Percentiles rank a stretch among this genome's conserved stretches.
phyloP scores from a whole-genome alignment of 2,329 filamentous ascomycete species.

The Phaeosphaeria sp. region DNA sequence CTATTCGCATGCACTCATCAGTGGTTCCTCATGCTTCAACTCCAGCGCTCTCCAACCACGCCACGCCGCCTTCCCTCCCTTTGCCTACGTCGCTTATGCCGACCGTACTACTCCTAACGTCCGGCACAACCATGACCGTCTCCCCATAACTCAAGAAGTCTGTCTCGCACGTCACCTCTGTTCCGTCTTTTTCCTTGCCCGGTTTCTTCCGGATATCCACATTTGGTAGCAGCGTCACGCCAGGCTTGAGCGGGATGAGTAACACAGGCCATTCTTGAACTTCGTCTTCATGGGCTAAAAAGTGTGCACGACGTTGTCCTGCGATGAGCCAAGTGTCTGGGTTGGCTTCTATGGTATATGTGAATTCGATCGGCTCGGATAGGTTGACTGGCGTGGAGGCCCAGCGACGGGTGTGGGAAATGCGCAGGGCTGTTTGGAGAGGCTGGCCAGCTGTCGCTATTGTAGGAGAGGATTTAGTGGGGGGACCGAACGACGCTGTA shows the following conservation, averaged over 20 bases:
- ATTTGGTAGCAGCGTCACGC: constrained; percentile 76
- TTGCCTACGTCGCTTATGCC: constrained; percentile 39
- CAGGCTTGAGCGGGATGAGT: constrained; percentile 80
- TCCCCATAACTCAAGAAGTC: constrained; percentile 82
- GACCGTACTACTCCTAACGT: constrained; percentile 70
- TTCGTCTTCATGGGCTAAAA: constrained; percentile 63
- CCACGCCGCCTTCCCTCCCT: constrained; percentile 25
- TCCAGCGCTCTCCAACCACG: constrained; percentile 39
- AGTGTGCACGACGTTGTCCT: constrained; percentile 79
- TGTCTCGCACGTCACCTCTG: constrained; percentile 69
- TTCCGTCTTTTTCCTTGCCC: constrained; percentile 45
- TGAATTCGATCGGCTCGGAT: constrained; percentile 71
- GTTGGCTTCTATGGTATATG: constrained; percentile 79
- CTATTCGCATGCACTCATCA: neutral
- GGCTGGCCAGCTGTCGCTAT: constrained; percentile 69
- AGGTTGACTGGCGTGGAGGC: constrained; percentile 29
- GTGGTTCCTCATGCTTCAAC: neutral
- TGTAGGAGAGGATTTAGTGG: constrained; percentile 28
- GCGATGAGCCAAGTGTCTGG: constrained; percentile 84
- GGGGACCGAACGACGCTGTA: constrained; percentile 69
- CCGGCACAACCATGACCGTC: constrained; percentile 75
- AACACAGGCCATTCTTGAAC: constrained; percentile 68
- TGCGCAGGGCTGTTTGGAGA: constrained; percentile 65
- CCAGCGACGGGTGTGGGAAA: constrained; percentile 66
- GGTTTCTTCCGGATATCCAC: constrained; percentile 75